Evolutionary conservation across 2,329 filamentous ascomycete genomes (phyloP), one percentile per base, ranked within the genome.

Genomic region (Pseudogymnoascus sp.): DNA sequence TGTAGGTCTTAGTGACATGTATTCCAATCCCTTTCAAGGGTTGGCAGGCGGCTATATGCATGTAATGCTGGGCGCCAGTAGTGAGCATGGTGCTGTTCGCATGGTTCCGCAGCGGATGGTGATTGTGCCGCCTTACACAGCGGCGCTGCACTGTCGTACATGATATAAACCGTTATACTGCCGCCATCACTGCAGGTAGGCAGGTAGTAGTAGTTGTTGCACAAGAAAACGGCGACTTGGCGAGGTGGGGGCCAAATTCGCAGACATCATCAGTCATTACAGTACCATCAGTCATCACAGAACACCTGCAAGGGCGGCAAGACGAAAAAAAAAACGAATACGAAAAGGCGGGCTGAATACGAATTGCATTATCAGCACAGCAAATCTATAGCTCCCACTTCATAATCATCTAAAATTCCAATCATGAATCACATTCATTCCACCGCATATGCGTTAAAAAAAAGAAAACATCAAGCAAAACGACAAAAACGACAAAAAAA

Each of bases 361-460:
- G 28, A 56, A 56, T 56, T 38, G 49, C 28, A 56, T 56, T 56
- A 14, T 56, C 49, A 56, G 49, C 49, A 21, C 28, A 34, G 49
- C 49, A 56, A 56, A 56, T 56, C 49, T 56, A 56, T 56, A 56
- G 49, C 18, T 34, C 49, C 49, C 49, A 56, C 49, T 31, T 56
- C 49, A 56, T 56, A 56, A 56, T 56, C 49, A 56, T 56, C 28
- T 56, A 56, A 56, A 56, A 56, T 21, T 56, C 49, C 49, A 56
- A 56, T 56, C 49, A 56, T 56, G 49, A 56, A 56, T 56, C 49
- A 36, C 49, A 56, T 56, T 56, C 40, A 56, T 56, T 56, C 40
- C 49, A 21, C 28, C 49, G 2, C 28, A 16, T 56, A 56, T 56
- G 49, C 49, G 49, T 34, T 34, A 56, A 56, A 23, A 12, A 23